Base-by-base conservation (phyloP, 768 basidiomycete species). In the Mycena sanguinolenta region DNA sequence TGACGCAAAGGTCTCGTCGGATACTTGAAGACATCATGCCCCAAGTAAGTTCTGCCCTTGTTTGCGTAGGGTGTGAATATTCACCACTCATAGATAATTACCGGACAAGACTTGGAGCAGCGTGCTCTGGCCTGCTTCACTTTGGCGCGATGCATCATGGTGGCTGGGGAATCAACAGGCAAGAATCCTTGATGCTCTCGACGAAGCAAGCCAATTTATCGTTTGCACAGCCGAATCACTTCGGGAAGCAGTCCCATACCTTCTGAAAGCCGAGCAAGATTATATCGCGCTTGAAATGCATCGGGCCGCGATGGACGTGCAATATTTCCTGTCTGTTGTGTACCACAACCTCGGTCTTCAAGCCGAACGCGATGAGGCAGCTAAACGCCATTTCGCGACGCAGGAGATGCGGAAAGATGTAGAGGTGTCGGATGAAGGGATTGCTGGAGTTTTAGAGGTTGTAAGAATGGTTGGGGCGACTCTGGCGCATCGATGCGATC, bases 21-120 rank as follows among this genome's bases (percentile, higher is more conserved):
- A 85, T 95, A 58, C 74, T 96, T 54, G 91, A 94, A 57, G 94
- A 93, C 68, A 89, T 95, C 54, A 87, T 95, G 84, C 95, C 95
- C 25, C 95, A 95, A 82, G 95, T 92, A 67, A 69, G 82, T 49
- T 13, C 8, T 3, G 30, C 4, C 23, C 8, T 21, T 21, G 23
- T n/a, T 7, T 23, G 38, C 44, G 8, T n/a, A 14, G 38, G 3
- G 14, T 2, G 38, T n/a, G 17, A 58, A 5, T 38, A n/a, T n/a
- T 57, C 14, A 63, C 30, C 3, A 32, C 25, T 21, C 55, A 3
- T 70, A 95, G 93, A 80, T 95, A 39, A 89, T 94, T 53, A 82
- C 82, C 60, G 94, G 92, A 6, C 85, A 89, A 58, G 93, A 95
- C 72, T 75, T 92, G 17, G 95, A 96, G 76, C 91, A 90, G 66